Base-by-base conservation (phyloP, 768 basidiomycete species). In the Lactarius pseudohatsudake region DNA sequence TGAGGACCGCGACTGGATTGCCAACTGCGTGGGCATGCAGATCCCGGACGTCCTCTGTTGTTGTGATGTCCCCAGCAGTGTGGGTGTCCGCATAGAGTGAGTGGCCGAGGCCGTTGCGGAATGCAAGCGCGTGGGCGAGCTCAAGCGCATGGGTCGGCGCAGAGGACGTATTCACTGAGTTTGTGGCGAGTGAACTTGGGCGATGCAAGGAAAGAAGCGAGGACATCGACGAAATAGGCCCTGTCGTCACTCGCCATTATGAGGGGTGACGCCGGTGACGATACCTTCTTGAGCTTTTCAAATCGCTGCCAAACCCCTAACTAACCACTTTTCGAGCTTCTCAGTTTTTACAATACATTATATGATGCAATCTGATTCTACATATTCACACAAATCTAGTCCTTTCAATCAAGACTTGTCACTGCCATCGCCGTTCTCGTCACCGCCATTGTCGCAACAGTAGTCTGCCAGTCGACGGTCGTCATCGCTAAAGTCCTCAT, bases 31-130 rank as follows among this genome's bases (percentile, higher is more conserved):
- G 77, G 36, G 84, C 76, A 68, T 94, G 94, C 72, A 85, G 95
- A 2, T 84, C 78, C 74, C 88, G 87, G 72, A 96, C 83, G 70
- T 93, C 89, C 15, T 82, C 83, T 26, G 84, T 81, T 57, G 86
- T 84, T n/a, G n/a, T n/a, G 72, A 92, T 77, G 70, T 82, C 78
- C 66, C 79, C 61, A 11, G 60, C 22, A 5, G 68, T 79, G 74
- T 91, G 87, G 18, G 85, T 80, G n/a, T 88, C 80, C 22, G 94
- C 90, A 94, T n/a, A n/a, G 67, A 98, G 85, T 28, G 96, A 90
- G 71, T 90, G 84, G 72, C 96, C 96, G 72, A 98, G 94, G 18
- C 96, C 96, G 53, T 81, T 82, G 74, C 96, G 94, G 91, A 98
- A 99, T 54, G 96, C 96, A 65, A 96, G 81, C 54, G 84, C 77